Percentiles rank a stretch among this genome's conserved stretches.
Evolutionary conservation across 139 green algal genomes (phyloP).

Genomic region (Microglena sp.): DNA sequence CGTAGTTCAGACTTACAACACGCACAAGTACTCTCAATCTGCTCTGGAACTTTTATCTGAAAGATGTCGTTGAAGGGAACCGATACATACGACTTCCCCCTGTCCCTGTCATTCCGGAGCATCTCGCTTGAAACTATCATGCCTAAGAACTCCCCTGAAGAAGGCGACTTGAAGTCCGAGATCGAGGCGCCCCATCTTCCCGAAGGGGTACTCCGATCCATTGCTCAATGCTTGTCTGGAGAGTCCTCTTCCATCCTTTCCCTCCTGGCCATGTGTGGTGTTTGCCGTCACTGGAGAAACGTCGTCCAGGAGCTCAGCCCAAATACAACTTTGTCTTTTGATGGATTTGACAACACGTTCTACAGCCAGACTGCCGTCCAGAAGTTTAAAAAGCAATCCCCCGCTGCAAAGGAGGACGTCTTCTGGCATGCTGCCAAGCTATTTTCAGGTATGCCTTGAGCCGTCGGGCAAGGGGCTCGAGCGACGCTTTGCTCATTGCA

Average conservation of each 20-base stretch:
- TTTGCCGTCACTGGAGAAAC: constrained; percentile 39
- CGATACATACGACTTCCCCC: no score
- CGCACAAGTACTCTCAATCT: no score
- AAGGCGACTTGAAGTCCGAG: no score
- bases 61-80: no score
- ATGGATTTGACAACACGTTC: constrained; percentile 38
- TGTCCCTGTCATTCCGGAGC: no score
- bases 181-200: constrained; percentile 13
- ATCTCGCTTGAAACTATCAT: no score
- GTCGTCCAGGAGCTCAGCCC: constrained; percentile 22
- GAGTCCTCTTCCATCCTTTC: constrained; percentile 15
- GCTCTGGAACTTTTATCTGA: no score
- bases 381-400: constrained; percentile 21
- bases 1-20: no score
- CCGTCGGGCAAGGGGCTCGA: neutral
- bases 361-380: constrained; percentile 20
- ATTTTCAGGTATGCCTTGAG: constrained; percentile 30
- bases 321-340: constrained; percentile 26
- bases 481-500: neutral
- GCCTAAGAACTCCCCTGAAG: no score
- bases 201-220: constrained; percentile 17
- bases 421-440: constrained; percentile 29
- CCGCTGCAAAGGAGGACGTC: constrained; percentile 23
- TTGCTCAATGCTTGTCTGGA: constrained; percentile 10
- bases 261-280: constrained; percentile 36